phyloP scores from a whole-genome alignment of 345 rosid species.

The Hevea brasiliensis region DNA sequence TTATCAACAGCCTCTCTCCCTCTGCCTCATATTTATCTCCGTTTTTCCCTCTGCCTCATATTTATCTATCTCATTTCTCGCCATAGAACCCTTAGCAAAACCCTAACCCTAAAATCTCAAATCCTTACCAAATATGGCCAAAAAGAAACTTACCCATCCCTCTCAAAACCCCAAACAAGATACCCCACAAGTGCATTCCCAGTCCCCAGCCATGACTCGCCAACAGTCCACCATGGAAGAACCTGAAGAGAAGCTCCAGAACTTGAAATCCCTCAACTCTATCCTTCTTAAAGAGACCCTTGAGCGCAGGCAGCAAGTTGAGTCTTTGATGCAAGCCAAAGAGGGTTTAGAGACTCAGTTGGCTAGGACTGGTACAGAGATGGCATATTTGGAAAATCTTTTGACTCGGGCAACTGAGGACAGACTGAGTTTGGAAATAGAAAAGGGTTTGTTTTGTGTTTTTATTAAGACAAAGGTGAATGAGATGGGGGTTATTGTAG shows the following conservation, averaged over 20 bases:
- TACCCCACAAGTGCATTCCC: constrained; percentile 13
- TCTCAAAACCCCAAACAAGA: constrained; percentile 13
- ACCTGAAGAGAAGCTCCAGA: constrained; percentile 43
- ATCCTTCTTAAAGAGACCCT: constrained; percentile 54
- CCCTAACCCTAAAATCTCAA: constrained; percentile 33
- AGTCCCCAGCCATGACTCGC: constrained; percentile 11
- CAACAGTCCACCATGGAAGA: constrained; percentile 40
- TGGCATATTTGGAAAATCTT: constrained; percentile 34
- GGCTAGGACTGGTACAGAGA: constrained; percentile 25
- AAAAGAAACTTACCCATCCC: constrained; percentile 42
- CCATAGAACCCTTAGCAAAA: constrained; percentile 43
- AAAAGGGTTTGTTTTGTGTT: constrained; percentile 35
- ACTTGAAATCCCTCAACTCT: constrained; percentile 56
- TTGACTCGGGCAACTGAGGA: constrained; percentile 40
- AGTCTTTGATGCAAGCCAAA: constrained; percentile 42
- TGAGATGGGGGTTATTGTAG: constrained; percentile 37
- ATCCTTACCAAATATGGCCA: constrained; percentile 38
- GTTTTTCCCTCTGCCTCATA: too few relatives aligned
- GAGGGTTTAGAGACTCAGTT: constrained; percentile 51
- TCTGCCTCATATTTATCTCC: too few relatives aligned
- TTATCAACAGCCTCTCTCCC: neutral
- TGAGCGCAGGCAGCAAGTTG: constrained; percentile 53
- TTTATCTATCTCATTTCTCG: constrained; percentile 11
- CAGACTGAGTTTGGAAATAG: constrained; percentile 44
- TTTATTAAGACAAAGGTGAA: constrained; percentile 41